phyloP scores from a whole-genome alignment of 2,329 filamentous ascomycete species.

The Epichloe sibirici region DNA sequence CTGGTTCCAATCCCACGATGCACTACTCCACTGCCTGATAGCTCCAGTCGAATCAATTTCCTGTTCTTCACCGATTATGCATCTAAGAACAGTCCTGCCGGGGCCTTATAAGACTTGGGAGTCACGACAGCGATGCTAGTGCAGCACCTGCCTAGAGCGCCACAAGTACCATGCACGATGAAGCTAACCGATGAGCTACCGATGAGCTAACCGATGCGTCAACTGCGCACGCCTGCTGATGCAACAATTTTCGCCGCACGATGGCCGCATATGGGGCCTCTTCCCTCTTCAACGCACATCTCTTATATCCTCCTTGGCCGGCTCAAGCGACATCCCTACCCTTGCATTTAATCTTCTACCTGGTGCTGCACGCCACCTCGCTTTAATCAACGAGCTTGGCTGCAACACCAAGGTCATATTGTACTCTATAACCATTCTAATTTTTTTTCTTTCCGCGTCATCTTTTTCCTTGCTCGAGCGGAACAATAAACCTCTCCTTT shows the following conservation, averaged over 20 bases:
- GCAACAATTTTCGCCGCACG: neutral
- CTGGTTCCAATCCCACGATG: constrained; percentile 5
- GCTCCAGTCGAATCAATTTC: constrained; percentile 7
- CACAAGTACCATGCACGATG: neutral
- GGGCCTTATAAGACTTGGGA: neutral
- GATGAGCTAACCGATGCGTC: neutral
- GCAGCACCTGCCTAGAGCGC: neutral
- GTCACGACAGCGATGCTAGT: neutral
- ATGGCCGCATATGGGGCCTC: constrained; percentile 10
- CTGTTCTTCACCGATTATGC: neutral
- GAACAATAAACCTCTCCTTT: no score
- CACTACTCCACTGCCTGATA: constrained; percentile 1
- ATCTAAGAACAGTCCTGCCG: neutral
- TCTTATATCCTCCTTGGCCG: constrained; percentile 9
- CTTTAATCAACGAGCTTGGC: neutral
- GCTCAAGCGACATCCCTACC: constrained; percentile 9
- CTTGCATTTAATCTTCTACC: neutral
- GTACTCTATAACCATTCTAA: neutral
- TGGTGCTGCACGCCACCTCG: neutral
- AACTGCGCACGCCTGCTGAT: neutral
- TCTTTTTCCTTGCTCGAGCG: no score
- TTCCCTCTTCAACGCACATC: neutral
- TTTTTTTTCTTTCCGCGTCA: no score
- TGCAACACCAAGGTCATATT: neutral
- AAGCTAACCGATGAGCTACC: neutral